These are phyloP conservation scores for Tetracentron sinense DNA, from an alignment of 164 flowering plant species.

Conservation along the genomic window DNA sequence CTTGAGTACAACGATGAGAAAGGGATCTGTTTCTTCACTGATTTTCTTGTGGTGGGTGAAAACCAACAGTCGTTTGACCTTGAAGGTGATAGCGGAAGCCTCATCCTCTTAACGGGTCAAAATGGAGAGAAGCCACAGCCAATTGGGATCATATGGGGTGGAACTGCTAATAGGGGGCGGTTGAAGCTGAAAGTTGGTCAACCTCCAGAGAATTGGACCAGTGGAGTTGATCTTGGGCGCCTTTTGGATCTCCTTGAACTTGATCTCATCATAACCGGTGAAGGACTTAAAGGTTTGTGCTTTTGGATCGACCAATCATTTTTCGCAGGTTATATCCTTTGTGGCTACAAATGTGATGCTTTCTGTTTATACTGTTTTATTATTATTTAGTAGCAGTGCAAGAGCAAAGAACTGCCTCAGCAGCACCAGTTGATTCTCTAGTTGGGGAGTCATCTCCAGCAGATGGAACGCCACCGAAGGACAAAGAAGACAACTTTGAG, in stretches of 20 bases:
- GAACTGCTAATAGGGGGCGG: constrained; percentile 67
- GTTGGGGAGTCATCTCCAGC: constrained; percentile 81
- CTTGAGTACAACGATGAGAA: constrained; percentile 75
- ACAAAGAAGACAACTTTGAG: constrained; percentile 54
- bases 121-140: constrained; percentile 56
- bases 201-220: constrained; percentile 73
- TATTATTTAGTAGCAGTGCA: constrained; percentile 58
- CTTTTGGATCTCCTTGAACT: constrained; percentile 69
- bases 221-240: constrained; percentile 75
- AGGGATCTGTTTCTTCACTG: constrained; percentile 68
- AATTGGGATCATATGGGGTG: constrained; percentile 81
- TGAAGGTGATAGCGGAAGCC: constrained; percentile 79
- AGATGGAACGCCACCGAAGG: constrained; percentile 38
- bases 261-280: constrained; percentile 55
- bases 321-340: neutral
- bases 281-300: constrained; percentile 47
- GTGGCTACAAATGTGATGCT: neutral
- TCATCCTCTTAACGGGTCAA: constrained; percentile 51
- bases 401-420: constrained; percentile 73
- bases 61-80: constrained; percentile 73
- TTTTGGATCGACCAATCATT: neutral
- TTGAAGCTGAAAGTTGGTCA: constrained; percentile 63
- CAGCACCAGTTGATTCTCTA: constrained; percentile 55
- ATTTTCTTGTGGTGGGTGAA: constrained; percentile 71
- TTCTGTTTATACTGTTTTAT: neutral